Evolutionary conservation across 2,329 filamentous ascomycete genomes (phyloP).

Genomic region (Dactylonectria macrodidyma): DNA sequence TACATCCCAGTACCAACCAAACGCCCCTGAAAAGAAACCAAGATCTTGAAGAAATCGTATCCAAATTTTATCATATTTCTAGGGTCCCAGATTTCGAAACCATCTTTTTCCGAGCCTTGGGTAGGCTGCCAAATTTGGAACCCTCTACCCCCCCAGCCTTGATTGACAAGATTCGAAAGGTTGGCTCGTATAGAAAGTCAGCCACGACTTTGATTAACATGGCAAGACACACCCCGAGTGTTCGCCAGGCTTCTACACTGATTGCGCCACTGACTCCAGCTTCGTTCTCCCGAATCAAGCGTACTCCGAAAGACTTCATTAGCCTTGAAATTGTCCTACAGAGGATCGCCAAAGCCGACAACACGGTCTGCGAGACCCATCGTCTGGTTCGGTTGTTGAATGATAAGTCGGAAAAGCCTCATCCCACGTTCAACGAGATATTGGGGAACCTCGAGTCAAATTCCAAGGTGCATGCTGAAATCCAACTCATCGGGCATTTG

Average conservation of each 20-base stretch:
- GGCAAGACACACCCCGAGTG: background rate
- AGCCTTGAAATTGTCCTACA: background rate
- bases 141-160: conserved; percentile 12
- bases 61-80: conserved; percentile 19
- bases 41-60: conserved; percentile 24
- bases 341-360: conserved; percentile 14
- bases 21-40: conserved; percentile 2
- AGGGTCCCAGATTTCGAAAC: conserved; percentile 14
- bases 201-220: conserved; percentile 27
- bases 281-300: conserved; percentile 9
- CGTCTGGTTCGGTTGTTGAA: background rate
- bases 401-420: background rate
- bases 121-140: conserved; percentile 9
- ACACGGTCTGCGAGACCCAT: conserved; percentile 16
- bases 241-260: background rate
- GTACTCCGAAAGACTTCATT: background rate
- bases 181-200: conserved; percentile 35
- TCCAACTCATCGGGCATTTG: conserved; percentile 41
- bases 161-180: conserved; percentile 33
- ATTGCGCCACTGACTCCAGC: conserved; percentile 2
- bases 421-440: background rate
- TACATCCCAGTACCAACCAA: background rate
- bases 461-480: conserved; percentile 40
- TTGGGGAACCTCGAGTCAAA: conserved; percentile 2
- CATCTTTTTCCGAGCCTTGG: conserved; percentile 19